Conservation (phyloP, 2,329 filamentous ascomycete species). For the Aspergillus ibericus region DNA sequence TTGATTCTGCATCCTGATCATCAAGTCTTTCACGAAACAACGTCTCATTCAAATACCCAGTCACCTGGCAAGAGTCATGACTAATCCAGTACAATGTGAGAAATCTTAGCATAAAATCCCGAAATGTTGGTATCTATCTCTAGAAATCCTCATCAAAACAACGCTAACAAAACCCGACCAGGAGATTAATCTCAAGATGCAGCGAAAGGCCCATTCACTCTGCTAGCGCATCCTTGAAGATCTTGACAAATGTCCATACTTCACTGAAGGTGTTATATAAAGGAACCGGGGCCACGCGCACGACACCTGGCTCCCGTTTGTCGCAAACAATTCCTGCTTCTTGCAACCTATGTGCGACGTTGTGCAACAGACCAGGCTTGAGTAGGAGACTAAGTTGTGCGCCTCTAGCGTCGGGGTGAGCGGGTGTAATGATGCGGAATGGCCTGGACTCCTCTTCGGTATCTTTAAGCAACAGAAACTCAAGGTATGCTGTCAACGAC, state of each 20-base stretch:
- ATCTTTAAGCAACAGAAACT: conserved; percentile 58
- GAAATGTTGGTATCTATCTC: not conserved
- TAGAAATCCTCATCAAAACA: not conserved
- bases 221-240: conserved; percentile 33
- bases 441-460: conserved; percentile 38
- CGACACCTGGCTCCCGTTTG: conserved; percentile 79
- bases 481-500: conserved; percentile 72
- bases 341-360: conserved; percentile 63
- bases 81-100: no score
- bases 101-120: not conserved
- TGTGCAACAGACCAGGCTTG: conserved; percentile 68
- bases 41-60: no score
- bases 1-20: not conserved
- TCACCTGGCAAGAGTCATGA: no score
- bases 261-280: conserved; percentile 80
- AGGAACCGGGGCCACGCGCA: conserved; percentile 77
- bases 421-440: conserved; percentile 68
- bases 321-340: conserved; percentile 74
- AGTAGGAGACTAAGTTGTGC: conserved; percentile 76
- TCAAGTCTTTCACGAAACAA: not conserved
- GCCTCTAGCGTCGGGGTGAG: conserved; percentile 65
- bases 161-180: not conserved
- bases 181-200: not conserved
- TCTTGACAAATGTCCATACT: conserved; percentile 57
- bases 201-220: not conserved